These are phyloP conservation scores for Dioscorea zingiberensis DNA, from an alignment of 106 monocot genomes.

Conservation along the genomic window DNA sequence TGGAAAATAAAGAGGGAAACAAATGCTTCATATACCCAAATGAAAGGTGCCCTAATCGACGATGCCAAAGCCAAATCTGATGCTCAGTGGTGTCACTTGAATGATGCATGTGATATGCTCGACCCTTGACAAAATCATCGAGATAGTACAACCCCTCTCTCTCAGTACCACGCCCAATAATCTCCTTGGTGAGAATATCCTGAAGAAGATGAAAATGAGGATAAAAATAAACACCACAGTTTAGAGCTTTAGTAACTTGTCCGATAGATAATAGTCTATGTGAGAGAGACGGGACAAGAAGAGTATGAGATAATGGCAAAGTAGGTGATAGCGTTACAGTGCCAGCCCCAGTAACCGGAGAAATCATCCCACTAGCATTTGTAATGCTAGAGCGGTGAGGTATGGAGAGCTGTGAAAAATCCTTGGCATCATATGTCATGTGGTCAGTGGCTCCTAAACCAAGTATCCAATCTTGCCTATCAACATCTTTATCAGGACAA, in stretches of 20 bases:
- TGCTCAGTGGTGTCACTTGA: neutral
- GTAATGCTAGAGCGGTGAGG: neutral
- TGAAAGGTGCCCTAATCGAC: slow-evolving; percentile 6
- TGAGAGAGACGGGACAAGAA: no score
- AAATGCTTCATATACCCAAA: neutral
- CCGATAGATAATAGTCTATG: no score
- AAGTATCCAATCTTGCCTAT: neutral
- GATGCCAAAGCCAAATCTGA: slow-evolving; percentile 11
- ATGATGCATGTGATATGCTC: neutral
- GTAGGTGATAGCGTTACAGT: neutral
- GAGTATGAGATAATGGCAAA: no score
- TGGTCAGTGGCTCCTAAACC: neutral
- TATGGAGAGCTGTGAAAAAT: neutral
- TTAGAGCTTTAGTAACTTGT: no score
- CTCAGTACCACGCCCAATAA: slow-evolving; percentile 7
- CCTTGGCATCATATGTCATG: neutral
- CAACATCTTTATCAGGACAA: neutral
- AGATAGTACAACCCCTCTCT: slow-evolving; percentile 8
- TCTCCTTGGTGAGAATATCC: neutral
- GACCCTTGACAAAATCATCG: neutral
- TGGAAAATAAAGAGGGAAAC: neutral
- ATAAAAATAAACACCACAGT: no score
- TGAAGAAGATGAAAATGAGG: no score
- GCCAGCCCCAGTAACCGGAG: neutral
- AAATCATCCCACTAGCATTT: neutral